Conservation (phyloP, 148 eudicot genomes). For the Camellia lanceoleosa region DNA sequence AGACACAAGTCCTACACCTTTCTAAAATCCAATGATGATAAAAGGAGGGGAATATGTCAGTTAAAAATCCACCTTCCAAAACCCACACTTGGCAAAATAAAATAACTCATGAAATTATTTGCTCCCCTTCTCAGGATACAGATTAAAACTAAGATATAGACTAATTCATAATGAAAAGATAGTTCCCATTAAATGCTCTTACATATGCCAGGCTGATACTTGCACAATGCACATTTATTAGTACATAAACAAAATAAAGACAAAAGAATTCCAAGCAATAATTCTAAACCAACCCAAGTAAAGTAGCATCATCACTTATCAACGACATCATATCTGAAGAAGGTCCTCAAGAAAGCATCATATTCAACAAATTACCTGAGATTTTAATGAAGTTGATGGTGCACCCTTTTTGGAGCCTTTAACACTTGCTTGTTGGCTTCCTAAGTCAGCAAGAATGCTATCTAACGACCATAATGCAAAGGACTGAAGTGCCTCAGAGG, state of each 20-base stretch:
- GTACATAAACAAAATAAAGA: not conserved
- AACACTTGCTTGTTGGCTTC: constrained; percentile 37
- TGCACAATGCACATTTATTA: not conserved
- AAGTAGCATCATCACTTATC: too few species aligned
- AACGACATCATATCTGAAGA: constrained; percentile 6
- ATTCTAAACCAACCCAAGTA: too few species aligned
- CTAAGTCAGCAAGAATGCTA: constrained; percentile 57
- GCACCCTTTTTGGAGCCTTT: constrained; percentile 66
- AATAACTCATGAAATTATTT: not conserved
- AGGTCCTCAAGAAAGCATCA: not conserved
- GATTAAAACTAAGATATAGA: not conserved
- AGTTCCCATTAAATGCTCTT: constrained; percentile 1
- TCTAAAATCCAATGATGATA: not conserved
- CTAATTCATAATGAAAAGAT: not conserved
- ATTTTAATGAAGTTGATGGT: constrained; percentile 60
- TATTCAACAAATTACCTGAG: constrained; percentile 46
- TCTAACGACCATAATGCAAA: constrained; percentile 62
- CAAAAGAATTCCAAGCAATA: too few species aligned
- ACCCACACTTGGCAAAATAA: not conserved
- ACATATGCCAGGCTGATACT: not conserved
- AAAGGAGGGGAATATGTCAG: not conserved
- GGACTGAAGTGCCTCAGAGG: constrained; percentile 48
- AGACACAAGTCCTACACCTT: not conserved
- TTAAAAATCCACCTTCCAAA: not conserved
- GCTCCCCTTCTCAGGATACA: not conserved